Evolutionary conservation across 371 early-diverging fungal species (phyloP), one percentile per base, ranked within the genome.

Genomic region (Batrachochytrium dendrobatidis): DNA sequence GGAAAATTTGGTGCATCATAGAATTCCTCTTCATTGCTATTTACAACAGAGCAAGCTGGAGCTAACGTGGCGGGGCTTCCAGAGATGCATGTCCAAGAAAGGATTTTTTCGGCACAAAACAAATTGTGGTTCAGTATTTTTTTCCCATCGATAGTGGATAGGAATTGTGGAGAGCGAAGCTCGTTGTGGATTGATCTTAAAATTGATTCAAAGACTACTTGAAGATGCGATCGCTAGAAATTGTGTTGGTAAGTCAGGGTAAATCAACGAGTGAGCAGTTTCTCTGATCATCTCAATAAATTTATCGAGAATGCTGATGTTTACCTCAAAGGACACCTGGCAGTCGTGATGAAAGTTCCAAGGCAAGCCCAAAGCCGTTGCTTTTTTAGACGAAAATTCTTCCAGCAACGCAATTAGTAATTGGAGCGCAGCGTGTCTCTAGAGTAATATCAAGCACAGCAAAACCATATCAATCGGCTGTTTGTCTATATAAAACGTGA

Each of bases 281-380:
- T 96, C 95, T 66, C 60, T 95, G 39, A 86, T 96, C 12, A 95
- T 94, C 0, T 92, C 92, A 65, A 75, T 96, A 28, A 76, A 95
- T 18, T 91, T 90, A 70, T 80, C 92, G 50, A 94, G 94, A 62
- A 81, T 81, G 30, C 93, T 93, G 95, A 90, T 92, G 7, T 80
- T 92, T 84, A 91, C 95, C 0, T 86, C 90, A 10, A 95, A 94
- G 25, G 93, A 93, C 77, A 93, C 91, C 72, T 94, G 93, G 73
- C 94, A 93, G 67, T 76, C 89, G 46, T 74, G 92, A 44, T 94
- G 92, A 67, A 88, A 94, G 25, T 94, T 89, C 15, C n/a, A 39
- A 15, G 39, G 39, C 39, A 39, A n/a, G 39, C 39, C 48, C 48
- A 5, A 4, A 46, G n/a, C 25, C 5, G 48, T 18, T 18, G 48